These are phyloP conservation scores for Megacollybia marginata DNA, from an alignment of 768 basidiomycete species.

Conservation along the genomic window DNA sequence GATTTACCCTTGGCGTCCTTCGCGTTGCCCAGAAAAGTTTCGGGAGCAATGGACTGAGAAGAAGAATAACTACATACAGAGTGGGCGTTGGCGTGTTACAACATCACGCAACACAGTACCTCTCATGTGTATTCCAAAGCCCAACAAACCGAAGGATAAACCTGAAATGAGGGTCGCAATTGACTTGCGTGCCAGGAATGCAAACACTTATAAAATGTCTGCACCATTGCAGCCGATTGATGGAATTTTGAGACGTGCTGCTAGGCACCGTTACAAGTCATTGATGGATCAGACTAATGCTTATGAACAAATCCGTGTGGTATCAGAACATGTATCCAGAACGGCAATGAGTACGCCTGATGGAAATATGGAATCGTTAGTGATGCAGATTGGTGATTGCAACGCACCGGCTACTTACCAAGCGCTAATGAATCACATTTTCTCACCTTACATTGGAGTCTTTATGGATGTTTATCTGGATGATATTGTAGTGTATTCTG, in stretches of 20 bases:
- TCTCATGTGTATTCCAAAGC: slow-evolving; percentile 1
- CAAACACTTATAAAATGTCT: slow-evolving; percentile 25
- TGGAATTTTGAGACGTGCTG: slow-evolving; percentile 14
- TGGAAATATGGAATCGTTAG: slow-evolving; percentile 33
- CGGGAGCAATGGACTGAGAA: slow-evolving; percentile 10
- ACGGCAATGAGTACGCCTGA: slow-evolving; percentile 26
- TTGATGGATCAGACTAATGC: slow-evolving; percentile 21
- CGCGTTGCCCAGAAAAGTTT: slow-evolving; percentile 3
- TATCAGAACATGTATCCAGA: slow-evolving; percentile 15
- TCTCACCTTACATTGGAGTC: slow-evolving; percentile 23
- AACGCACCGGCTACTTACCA: slow-evolving; percentile 36
- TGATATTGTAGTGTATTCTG: slow-evolving; percentile 23
- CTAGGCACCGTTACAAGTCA: slow-evolving; percentile 7
- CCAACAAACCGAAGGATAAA: neutral
- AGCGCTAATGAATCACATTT: slow-evolving; percentile 33
- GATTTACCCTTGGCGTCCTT: slow-evolving; percentile 9
- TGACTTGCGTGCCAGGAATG: too few species aligned
- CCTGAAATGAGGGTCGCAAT: too few species aligned
- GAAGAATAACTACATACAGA: neutral
- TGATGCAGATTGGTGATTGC: slow-evolving; percentile 20
- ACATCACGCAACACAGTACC: slow-evolving; percentile 11
- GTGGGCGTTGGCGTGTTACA: too few species aligned
- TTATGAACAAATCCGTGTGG: slow-evolving; percentile 20
- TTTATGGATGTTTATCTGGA: slow-evolving; percentile 19
- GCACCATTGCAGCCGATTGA: slow-evolving; percentile 20